phyloP scores from a whole-genome alignment of 2,329 filamentous ascomycete genomes.

The Fonsecaea monophora region DNA sequence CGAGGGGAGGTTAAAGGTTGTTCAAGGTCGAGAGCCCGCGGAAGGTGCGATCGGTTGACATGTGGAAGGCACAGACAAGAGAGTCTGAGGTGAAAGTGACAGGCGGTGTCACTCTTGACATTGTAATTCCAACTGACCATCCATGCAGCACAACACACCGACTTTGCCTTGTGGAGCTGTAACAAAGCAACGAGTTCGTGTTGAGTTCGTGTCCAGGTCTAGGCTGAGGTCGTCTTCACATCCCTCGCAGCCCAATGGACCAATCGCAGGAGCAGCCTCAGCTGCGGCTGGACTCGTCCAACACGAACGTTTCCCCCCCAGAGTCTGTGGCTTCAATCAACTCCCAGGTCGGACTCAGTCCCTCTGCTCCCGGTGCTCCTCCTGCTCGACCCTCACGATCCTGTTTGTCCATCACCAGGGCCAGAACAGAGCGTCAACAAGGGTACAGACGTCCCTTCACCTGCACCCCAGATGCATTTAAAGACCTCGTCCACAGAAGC shows the following conservation, averaged over 20 bases:
- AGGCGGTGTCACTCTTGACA: background rate
- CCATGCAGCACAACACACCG: background rate
- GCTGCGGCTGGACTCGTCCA: slow-evolving; percentile 7
- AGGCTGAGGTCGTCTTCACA: background rate
- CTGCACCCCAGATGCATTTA: slow-evolving; percentile 4
- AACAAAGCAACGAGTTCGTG: background rate
- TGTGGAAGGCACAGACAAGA: background rate
- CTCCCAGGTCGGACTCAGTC: background rate
- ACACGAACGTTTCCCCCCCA: background rate
- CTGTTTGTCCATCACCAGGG: background rate
- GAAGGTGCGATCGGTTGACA: background rate
- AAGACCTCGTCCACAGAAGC: background rate
- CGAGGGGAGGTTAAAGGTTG: background rate
- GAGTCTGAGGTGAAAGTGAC: background rate
- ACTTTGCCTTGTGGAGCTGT: background rate
- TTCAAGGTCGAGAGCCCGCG: background rate
- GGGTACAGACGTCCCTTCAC: background rate
- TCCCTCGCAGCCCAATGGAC: background rate
- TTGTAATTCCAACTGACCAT: background rate
- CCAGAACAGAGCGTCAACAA: slow-evolving; percentile 2
- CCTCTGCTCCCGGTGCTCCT: slow-evolving; percentile 3
- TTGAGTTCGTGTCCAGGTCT: slow-evolving; percentile 2
- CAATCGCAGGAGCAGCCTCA: slow-evolving; percentile 4
- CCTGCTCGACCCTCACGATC: background rate
- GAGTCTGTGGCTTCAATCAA: background rate